Evolutionary conservation across 257 asterid species (phyloP).

Genomic region (Phtheirospermum japonicum): DNA sequence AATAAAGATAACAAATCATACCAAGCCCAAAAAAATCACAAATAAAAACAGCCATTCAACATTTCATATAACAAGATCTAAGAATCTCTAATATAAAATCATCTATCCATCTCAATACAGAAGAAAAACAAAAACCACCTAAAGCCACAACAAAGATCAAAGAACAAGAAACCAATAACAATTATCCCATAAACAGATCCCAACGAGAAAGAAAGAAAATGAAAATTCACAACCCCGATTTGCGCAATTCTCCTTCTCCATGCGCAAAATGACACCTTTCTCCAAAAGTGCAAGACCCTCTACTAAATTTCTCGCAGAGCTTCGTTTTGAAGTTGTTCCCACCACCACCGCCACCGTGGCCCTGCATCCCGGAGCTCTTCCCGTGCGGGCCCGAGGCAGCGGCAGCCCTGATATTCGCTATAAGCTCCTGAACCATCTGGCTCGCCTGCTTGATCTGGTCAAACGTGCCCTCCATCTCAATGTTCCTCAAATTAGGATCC

Average conservation of each 20-base stretch:
- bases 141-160: no score
- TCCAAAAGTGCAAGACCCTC: slow-evolving; percentile 90
- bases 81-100: no score
- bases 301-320: slow-evolving; percentile 71
- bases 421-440: slow-evolving; percentile 71
- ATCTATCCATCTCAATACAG: no score
- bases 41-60: no score
- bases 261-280: slow-evolving; percentile 95
- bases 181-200: background rate
- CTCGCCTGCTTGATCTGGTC: slow-evolving; percentile 80
- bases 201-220: background rate
- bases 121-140: no score
- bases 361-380: slow-evolving; percentile 42
- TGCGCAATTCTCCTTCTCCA: slow-evolving; percentile 36
- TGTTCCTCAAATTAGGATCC: slow-evolving; percentile 67
- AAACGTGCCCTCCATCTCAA: slow-evolving; percentile 84
- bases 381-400: slow-evolving; percentile 34
- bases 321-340: slow-evolving; percentile 61
- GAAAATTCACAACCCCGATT: background rate
- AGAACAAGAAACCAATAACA: background rate
- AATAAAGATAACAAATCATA: no score
- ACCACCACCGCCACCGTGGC: slow-evolving; percentile 47
- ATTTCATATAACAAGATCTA: no score
- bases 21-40: no score
- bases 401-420: slow-evolving; percentile 40